Conservation (phyloP, 805 yeast genomes). For the Candida easanensis region DNA sequence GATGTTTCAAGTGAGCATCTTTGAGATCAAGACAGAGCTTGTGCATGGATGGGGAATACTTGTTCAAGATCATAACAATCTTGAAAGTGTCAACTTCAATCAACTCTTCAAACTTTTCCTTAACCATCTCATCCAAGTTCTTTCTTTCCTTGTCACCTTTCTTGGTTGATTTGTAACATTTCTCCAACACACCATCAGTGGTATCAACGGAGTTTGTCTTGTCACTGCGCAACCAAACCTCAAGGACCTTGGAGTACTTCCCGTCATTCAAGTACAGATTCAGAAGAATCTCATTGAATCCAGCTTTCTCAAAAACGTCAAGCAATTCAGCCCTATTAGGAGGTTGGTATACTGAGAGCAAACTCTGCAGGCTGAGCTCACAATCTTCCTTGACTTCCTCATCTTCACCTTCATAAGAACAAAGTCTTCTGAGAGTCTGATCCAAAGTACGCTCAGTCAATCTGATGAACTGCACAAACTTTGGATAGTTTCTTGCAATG, state of each 20-base stretch:
- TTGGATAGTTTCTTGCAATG: slow-evolving; percentile 76
- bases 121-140: slow-evolving; percentile 18
- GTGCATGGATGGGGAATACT: slow-evolving; percentile 21
- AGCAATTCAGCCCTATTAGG: slow-evolving; percentile 47
- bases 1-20: slow-evolving; percentile 24
- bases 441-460: slow-evolving; percentile 59
- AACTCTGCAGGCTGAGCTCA: slow-evolving; percentile 71
- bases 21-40: slow-evolving; percentile 11
- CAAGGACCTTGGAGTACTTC: slow-evolving; percentile 49
- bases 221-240: slow-evolving; percentile 45
- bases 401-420: slow-evolving; percentile 34
- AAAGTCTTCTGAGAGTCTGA: slow-evolving; percentile 46
- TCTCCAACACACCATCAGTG: slow-evolving; percentile 27
- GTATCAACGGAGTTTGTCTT: slow-evolving; percentile 26
- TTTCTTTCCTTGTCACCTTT: slow-evolving; percentile 20
- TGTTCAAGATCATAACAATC: slow-evolving; percentile 28
- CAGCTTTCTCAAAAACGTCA: slow-evolving; percentile 49
- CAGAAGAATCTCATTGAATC: slow-evolving; percentile 57
- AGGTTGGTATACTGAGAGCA: slow-evolving; percentile 67
- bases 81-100: slow-evolving; percentile 29
- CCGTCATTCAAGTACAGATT: slow-evolving; percentile 54
- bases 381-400: slow-evolving; percentile 47
- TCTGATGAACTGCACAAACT: slow-evolving; percentile 78
- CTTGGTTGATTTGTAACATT: slow-evolving; percentile 25
- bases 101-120: slow-evolving; percentile 18